Base-by-base conservation (phyloP, 495 filamentous ascomycete species). In the Sabuloglossum arenarium region DNA sequence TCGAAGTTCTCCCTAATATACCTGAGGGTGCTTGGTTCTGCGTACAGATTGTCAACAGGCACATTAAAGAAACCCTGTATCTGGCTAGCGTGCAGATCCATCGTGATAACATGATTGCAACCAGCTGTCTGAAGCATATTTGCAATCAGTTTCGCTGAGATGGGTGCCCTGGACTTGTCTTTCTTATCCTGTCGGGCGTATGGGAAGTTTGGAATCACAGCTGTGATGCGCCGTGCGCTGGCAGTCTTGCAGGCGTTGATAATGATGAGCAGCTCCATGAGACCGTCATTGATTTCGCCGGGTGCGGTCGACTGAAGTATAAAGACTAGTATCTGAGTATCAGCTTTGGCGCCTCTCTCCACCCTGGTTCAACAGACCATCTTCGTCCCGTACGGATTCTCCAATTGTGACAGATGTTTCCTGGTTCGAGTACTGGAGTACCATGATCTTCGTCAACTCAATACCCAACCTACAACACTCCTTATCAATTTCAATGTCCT, bases 141-240 rank as follows among this genome's bases (percentile, higher is more conserved):
- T 28, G 91, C 91, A 71, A 97, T 91, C 34, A 96, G 72, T 69
- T 88, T 90, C 21, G 91, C 91, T 49, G 83, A 88, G 61, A 88
- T 88, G 14, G 89, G 88, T 27, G 90, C 91, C 56, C 91, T 79
- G 47, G 80, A 85, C 73, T 95, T 94, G 70, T 97, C 91, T 70
- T 98, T 98, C 75, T 98, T 98, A 73, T 98, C 91, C 70, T 98
- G 91, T 28, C 91, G 86, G n/a, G 90, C 90, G 64, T 98, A 95
- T 28, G 89, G 90, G 72, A 95, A 98, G 71, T 98, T 96, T 58
- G 91, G 91, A 53, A 95, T 86, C 56, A 88, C 80, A 59, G 85
- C 85, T 23, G 88, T 96, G 70, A 98, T 95, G 59, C 87, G 81
- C 58, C 88, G 79, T 5, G 89, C 88, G n/a, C 82, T 88, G 34